Evolutionary conservation across 2,329 filamentous ascomycete genomes (phyloP), one percentile per base, ranked within the genome.

Genomic region (Colletotrichum tamarilloi): DNA sequence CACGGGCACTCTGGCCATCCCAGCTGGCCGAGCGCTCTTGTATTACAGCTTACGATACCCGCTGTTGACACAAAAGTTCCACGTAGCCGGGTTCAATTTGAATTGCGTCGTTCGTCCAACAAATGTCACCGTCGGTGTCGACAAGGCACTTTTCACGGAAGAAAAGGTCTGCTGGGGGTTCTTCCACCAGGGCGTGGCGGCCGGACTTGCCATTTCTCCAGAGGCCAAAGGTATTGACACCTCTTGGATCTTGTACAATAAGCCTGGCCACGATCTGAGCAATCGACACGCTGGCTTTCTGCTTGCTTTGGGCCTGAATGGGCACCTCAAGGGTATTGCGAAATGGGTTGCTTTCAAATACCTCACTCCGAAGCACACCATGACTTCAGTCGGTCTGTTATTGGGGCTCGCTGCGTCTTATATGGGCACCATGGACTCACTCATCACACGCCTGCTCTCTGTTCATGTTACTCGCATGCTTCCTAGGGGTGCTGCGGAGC

Each of bases 281-380:
- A 98, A 98, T 80, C 91, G 97, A n/a, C 97, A 99, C 81, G 97
- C 97, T 35, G 97, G 97, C 0, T 97, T 99, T 75, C 84, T 99
- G 56, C 87, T 99, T 0, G 97, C 95, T 5, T 87, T 99, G 5
- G 97, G 97, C 4, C 86, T 99, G 28, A 98, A 98, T 77, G 97
- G 97, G 0, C 97, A 99, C 83, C 86, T 99, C n/a, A 97, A 94
- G 77, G 93, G 92, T 8, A 90, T 99, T 32, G 97, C 97, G 3
- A 98, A 98, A 85, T 99, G 97, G 96, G 93, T 99, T 56, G 96
- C 95, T 9, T 99, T 98, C 88, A 98, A 98, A 80, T 99, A 99
- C 77, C 86, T 99, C n/a, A 99, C 97, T 0, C 96, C 97, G 1
- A 99, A 99, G 79, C 97, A 99, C 82, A 97, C 95, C 30, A 99